phyloP scores from a whole-genome alignment of 1,284 basidiomycete species.

The Moesziomyces aphidis region DNA sequence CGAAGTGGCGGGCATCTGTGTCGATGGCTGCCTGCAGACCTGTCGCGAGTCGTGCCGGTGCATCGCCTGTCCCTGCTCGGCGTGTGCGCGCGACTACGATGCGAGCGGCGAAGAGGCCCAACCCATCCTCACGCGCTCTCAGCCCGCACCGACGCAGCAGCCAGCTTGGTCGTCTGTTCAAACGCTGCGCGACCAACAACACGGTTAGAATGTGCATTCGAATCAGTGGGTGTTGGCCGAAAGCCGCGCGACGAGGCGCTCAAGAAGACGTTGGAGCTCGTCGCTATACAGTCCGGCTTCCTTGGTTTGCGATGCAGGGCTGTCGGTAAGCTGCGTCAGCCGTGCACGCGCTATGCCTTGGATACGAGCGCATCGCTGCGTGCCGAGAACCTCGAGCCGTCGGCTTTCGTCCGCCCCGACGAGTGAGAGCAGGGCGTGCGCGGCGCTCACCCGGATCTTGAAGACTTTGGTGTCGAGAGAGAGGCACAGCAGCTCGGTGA shows the following conservation, averaged over 20 bases:
- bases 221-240: background rate
- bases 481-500: slow-evolving; percentile 18
- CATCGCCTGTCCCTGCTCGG: slow-evolving; percentile 16
- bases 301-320: slow-evolving; percentile 6
- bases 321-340: slow-evolving; percentile 10
- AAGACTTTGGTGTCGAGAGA: slow-evolving; percentile 25
- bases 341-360: slow-evolving; percentile 8
- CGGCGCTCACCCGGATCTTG: slow-evolving; percentile 28
- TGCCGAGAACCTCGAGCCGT: slow-evolving; percentile 9
- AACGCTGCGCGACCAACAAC: slow-evolving; percentile 16
- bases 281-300: slow-evolving; percentile 24
- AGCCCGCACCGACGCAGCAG: slow-evolving; percentile 2
- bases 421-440: slow-evolving; percentile 27
- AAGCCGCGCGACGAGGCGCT: background rate
- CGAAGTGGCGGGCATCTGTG: slow-evolving; percentile 34
- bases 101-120: slow-evolving; percentile 17
- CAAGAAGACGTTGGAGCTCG: slow-evolving; percentile 22
- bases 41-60: slow-evolving; percentile 40
- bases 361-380: slow-evolving; percentile 7
- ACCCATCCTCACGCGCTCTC: slow-evolving; percentile 19
- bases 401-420: background rate
- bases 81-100: slow-evolving; percentile 11
- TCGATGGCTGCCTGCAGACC: slow-evolving; percentile 41
- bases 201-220: background rate
- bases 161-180: slow-evolving; percentile 27